These are phyloP conservation scores for Mucor saturninus DNA, from an alignment of 371 early-diverging fungal species.

Conservation along the genomic window DNA sequence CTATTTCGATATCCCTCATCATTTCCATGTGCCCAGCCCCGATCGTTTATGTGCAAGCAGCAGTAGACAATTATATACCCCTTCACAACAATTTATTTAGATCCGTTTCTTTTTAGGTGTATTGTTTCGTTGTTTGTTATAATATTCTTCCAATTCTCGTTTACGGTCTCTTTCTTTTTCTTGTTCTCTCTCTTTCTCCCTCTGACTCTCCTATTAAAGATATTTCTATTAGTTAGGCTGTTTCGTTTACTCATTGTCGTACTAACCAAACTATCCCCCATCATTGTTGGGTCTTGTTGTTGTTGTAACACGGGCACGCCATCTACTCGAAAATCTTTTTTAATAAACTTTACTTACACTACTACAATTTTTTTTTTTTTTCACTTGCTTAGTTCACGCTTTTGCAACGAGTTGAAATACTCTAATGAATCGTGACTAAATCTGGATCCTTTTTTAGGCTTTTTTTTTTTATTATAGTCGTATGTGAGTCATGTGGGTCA, in stretches of 20 bases:
- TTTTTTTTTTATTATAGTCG: not conserved
- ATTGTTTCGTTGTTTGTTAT: not conserved
- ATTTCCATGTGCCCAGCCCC: not conserved
- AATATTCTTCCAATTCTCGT: not conserved
- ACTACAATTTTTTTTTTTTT: not conserved
- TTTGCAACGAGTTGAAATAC: not conserved
- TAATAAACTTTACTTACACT: too few relatives aligned
- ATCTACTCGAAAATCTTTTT: too few relatives aligned
- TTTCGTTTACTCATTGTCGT: too few relatives aligned
- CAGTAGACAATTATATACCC: slow-evolving; percentile 9
- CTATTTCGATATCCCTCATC: slow-evolving; percentile 4
- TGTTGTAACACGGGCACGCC: too few relatives aligned
- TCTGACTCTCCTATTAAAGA: not conserved
- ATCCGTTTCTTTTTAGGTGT: slow-evolving; percentile 7
- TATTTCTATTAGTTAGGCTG: not conserved
- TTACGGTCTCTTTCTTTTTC: slow-evolving; percentile 10
- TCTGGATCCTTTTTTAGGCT: not conserved
- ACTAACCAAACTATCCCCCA: too few relatives aligned
- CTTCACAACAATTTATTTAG: slow-evolving; percentile 1
- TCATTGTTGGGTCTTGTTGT: too few relatives aligned
- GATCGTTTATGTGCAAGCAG: not conserved
- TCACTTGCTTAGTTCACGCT: not conserved
- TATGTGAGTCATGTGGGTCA: not conserved
- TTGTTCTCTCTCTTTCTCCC: too few relatives aligned
- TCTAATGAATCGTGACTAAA: not conserved